Percentiles rank a stretch among this genome's conserved stretches.
Evolutionary conservation across 108 stramenopile genomes (phyloP).

Genomic region (Epithemia pelagica): DNA sequence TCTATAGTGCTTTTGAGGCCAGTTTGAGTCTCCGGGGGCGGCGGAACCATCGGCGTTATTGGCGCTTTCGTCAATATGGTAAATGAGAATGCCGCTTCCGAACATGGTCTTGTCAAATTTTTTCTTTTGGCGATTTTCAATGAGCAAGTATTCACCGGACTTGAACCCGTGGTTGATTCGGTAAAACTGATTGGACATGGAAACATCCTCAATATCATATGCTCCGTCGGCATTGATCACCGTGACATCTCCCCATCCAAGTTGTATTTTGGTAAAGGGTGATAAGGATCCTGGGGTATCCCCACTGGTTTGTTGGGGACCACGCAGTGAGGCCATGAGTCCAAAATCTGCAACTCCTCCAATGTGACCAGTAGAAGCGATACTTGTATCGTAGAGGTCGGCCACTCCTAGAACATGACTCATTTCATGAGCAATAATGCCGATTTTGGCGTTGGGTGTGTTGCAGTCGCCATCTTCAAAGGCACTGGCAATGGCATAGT

Average conservation of each 20-base stretch:
- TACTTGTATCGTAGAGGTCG: slow-evolving; percentile 39
- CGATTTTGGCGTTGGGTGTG: slow-evolving; percentile 24
- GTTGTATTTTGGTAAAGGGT: slow-evolving; percentile 37
- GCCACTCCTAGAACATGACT: slow-evolving; percentile 34
- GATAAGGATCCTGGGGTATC: slow-evolving; percentile 12
- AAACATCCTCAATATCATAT: slow-evolving; percentile 32
- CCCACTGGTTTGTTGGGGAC: not conserved
- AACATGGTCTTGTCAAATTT: slow-evolving; percentile 38
- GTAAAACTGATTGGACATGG: slow-evolving; percentile 33
- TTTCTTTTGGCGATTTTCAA: slow-evolving; percentile 67
- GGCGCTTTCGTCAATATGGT: slow-evolving; percentile 48
- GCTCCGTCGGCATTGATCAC: slow-evolving; percentile 35
- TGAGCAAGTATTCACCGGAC: slow-evolving; percentile 50
- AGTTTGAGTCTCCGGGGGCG: slow-evolving; percentile 35
- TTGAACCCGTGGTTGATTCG: slow-evolving; percentile 32
- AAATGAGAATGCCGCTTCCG: slow-evolving; percentile 54
- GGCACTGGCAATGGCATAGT: slow-evolving; percentile 3
- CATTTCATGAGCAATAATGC: slow-evolving; percentile 41
- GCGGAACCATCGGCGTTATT: slow-evolving; percentile 10
- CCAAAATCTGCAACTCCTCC: slow-evolving; percentile 22
- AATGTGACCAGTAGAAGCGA: slow-evolving; percentile 3
- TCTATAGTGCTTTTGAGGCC: slow-evolving; percentile 57
- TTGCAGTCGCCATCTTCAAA: slow-evolving; percentile 1
- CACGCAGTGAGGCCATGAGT: slow-evolving; percentile 27
- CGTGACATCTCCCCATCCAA: slow-evolving; percentile 47